Base-by-base conservation (phyloP, 2,329 filamentous ascomycete genomes). In the Drechslerella dactyloides region DNA sequence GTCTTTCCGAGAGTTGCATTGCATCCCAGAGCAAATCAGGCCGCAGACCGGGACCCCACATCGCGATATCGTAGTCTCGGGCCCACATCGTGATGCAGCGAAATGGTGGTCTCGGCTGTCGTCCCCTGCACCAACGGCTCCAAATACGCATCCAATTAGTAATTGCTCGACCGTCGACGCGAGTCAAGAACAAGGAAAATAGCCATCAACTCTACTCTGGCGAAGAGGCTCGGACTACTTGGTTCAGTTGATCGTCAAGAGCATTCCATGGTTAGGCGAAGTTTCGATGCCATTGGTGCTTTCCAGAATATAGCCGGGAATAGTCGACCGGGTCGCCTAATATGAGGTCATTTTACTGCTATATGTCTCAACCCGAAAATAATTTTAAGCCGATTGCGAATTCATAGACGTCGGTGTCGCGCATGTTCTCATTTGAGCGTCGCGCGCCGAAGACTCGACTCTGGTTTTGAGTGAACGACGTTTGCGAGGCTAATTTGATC, bases 41-140 rank as follows among this genome's bases (percentile, higher is more conserved):
- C 27, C 27, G 4, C 27, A 33, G 27, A 8, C 27, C 27, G 4
- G 8, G 27, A 33, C 66, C 66, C 66, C 66, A 59, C 66, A 64
- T 56, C 24, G 27, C 37, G 33, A 37, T 37, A 37, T 37, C 7
- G n/a, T n/a, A 37, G 33, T 37, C 33, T n/a, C 33, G 33, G 13
- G 13, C 13, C 6, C 13, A 37, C 13, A 37, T 37, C 33, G 33
- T 13, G 33, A 37, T 42, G 11, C 5, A 42, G 13, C 13, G 37
- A 42, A 13, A 4, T 42, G 37, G 4, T 15, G 13, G 5, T 42
- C 37, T 17, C 13, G 37, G 11, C n/a, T 42, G 37, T 42, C 37
- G 15, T 42, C 37, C n/a, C 37, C n/a, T 42, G 37, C 37, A 2
- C 37, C 5, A 42, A 42, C 37, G 5, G 3, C 40, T 21, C 37